Evolutionary conservation across 2,329 filamentous ascomycete species (phyloP), one percentile per base, ranked within the genome.

Genomic region (Ophiostoma sp.): DNA sequence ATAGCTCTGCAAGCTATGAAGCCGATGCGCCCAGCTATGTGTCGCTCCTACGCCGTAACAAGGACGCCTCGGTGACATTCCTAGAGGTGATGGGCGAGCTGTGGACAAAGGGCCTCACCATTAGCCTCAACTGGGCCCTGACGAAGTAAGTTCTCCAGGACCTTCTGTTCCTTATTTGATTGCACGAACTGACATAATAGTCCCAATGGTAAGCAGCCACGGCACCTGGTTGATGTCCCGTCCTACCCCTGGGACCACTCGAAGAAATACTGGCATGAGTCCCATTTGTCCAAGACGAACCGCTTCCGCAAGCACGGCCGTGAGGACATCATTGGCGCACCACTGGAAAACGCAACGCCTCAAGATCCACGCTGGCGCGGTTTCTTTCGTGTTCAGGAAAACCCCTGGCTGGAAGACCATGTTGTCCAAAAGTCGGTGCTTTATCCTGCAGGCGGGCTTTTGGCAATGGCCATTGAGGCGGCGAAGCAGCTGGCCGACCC

Each of bases 341-440:
- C 71, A 0, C 49, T 72, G 2, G 70, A 72, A 16, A 69, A 66
- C 16, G 76, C 76, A 3, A 70, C 66, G 7, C 74, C 75, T 1
- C 66, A 75, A 9, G 72, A 74, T 2, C 76, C 76, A 2, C 69
- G 72, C 8, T 85, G 83, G 83, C 76, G 82, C 16, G 81, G 81
- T 64, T 74, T 81, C 18, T 74, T 83, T 9, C 76, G 77, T 0
- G 67, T 79, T 0, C 74, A 78, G 9, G 77, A 79, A 4, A 74
- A 76, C 1, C 79, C 80, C 0, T 85, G 83, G 83, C 71, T 84
- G 5, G 73, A 74, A 0, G 80, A 84, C 68, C 82, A 84, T 66
- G 74, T 78, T 66, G 76, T 83, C 41, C 74, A 77, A 41, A 75
- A 73, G 67, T 76, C 55, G 71, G 72, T 76, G 6, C 67, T 80